Base-by-base conservation (phyloP, 1,139 yeast species). In the Kluyveromyces marxianus region DNA sequence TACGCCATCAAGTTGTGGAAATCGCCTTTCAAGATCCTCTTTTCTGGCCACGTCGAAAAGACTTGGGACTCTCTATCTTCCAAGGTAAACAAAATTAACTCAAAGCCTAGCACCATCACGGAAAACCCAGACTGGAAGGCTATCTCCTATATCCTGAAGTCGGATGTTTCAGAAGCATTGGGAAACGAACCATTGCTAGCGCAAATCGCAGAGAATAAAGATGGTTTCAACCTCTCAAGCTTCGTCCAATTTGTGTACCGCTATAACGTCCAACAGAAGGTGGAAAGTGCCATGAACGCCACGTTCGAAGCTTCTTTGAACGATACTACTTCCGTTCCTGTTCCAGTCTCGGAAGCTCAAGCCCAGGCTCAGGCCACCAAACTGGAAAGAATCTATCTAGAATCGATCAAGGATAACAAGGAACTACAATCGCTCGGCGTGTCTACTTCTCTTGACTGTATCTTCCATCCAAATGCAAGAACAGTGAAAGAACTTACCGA, bases 61-160 rank as follows among this genome's bases (percentile, higher is more conserved):
- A 41, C 60, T 28, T 64, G 68, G 68, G 43, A 43, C 5, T 55
- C 56, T 35, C 44, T 62, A 35, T 57, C 54, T 42, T 40, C 47
- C 7, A 54, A 52, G 36, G 56, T 54, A 7, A 44, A 45, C 10
- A 29, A 35, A 7, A 51, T 55, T 25, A 54, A 54, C 37, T 7
- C 45, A 49, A 39, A 48, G 50, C 14, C 39, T 6, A 50, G 45
- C 53, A 31, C 53, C 49, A 47, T 44, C 32, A 28, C 44, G 5
- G 39, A 53, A 35, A 51, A 45, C 34, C 37, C 45, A 14, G 64
- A 59, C 35, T 56, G 57, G 53, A 55, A 54, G 21, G 47, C 53
- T 38, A 49, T 64, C 32, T 62, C 56, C 27, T 49, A 54, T 26
- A 54, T 64, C 24, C 42, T 62, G 28, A 51, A 62, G 3, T 42